Evolutionary conservation across 148 eudicot species (phyloP).

Genomic region (Simmondsia chinensis): DNA sequence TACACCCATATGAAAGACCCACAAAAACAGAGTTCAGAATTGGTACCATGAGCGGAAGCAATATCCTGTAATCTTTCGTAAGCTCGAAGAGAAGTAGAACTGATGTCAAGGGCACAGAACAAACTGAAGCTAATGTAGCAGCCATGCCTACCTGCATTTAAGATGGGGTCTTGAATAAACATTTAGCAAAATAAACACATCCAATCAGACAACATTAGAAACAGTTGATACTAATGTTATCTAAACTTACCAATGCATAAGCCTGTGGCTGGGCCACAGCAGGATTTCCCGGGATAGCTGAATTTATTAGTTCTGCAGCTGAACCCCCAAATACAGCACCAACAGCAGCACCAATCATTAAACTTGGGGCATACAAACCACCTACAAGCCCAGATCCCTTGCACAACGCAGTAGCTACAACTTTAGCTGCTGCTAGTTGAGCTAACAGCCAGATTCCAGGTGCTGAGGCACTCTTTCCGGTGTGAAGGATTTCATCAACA

Average conservation of each 20-base stretch:
- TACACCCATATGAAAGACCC: too few species aligned
- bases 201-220: background rate
- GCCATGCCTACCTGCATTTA: conserved; percentile 95
- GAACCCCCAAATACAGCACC: conserved; percentile 96
- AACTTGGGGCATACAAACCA: conserved; percentile 93
- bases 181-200: background rate
- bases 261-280: conserved; percentile 97
- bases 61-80: conserved; percentile 88
- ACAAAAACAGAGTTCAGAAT: conserved; percentile 1
- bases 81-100: conserved; percentile 93
- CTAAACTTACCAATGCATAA: conserved; percentile 66
- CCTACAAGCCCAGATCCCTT: conserved; percentile 97
- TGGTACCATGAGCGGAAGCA: conserved; percentile 97
- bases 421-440: conserved; percentile 89
- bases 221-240: background rate
- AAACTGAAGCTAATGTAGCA: conserved; percentile 91
- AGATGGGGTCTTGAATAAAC: background rate
- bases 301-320: conserved; percentile 72
- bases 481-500: conserved; percentile 90
- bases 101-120: conserved; percentile 96
- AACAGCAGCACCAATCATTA: conserved; percentile 98
- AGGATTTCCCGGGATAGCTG: conserved; percentile 75
- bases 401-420: conserved; percentile 87
- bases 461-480: conserved; percentile 86
- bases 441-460: conserved; percentile 93